Conservation (phyloP, 176 grass and related monocot genomes). For the Bonia amplexicaulis region DNA sequence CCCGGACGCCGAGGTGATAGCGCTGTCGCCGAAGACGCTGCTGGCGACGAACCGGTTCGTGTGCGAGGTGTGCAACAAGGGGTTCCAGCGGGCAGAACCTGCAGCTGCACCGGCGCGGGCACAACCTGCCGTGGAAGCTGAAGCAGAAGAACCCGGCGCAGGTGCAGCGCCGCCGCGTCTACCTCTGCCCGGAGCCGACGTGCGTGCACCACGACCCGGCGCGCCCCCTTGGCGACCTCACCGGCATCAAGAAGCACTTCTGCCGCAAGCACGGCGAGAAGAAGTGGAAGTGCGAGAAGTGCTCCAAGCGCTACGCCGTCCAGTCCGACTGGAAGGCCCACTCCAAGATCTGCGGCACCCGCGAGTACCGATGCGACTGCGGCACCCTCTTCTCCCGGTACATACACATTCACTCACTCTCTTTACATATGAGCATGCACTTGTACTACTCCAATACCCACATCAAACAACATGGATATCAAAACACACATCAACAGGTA, state of each 20-base stretch:
- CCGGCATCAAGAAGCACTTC: constrained; percentile 99
- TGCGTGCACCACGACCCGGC: constrained; percentile 96
- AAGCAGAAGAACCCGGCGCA: constrained; percentile 85
- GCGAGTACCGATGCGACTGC: constrained; percentile 97
- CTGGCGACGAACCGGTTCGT: constrained; percentile 94
- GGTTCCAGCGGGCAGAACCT: constrained; percentile 96
- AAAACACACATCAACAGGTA: too few relatives aligned
- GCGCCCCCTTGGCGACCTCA: constrained; percentile 89
- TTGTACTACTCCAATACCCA: neutral
- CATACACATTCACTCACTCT: neutral
- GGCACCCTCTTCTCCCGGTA: constrained; percentile 98
- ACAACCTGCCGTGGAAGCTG: constrained; percentile 99
- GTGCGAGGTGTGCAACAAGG: constrained; percentile 99
- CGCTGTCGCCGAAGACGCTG: constrained; percentile 86
- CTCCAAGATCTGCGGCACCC: constrained; percentile 97
- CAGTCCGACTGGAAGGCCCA: constrained; percentile 99
- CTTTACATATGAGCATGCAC: neutral
- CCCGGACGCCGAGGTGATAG: constrained; percentile 96
- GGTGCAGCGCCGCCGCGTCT: constrained; percentile 65
- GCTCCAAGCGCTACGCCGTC: constrained; percentile 95
- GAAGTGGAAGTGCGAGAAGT: constrained; percentile 99
- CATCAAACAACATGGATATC: too few relatives aligned
- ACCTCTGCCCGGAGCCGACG: constrained; percentile 90
- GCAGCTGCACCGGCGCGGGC: constrained; percentile 92
- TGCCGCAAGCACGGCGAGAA: constrained; percentile 99